Base-by-base conservation (phyloP, 306 rosid species). In the Castanea sativa region DNA sequence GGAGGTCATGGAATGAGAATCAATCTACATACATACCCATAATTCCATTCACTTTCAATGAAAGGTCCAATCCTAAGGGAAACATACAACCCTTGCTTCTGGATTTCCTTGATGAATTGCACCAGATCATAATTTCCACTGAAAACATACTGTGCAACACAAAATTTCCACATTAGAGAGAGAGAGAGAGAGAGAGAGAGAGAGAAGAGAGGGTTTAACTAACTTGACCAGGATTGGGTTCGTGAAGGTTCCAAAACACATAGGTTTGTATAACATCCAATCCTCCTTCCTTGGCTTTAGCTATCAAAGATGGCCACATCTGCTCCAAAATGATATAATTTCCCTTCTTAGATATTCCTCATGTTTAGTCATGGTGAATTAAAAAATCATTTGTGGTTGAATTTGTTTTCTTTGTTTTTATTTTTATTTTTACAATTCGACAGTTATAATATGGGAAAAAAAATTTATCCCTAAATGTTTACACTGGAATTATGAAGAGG, bases 161-260 rank as follows among this genome's bases (percentile, higher is more conserved):
- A 6, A 76, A 25, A 52, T 59, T 23, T n/a, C 7, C 20, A 10
- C 16, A 16, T 35, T 55, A 32, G 55, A 12, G 23, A 56, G 32
- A 64, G 56, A 12, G 16, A 27, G 13, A 64, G 25, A 61, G 74
- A 55, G 55, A 71, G 29, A 53, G 57, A 23, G 25, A 61, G 14
- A 25, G 23, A 9, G 2, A 8, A 4, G 12, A 2, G 18, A 30
- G 10, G 5, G 9, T 15, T 18, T 15, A 29, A 35, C 27, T 67
- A 8, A 88, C 91, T 81, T 72, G 69, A 71, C 93, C 94, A 6
- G 83, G 91, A 63, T 79, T 89, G 38, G 92, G 96, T 69, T 95
- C 98, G 64, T 95, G 98, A 15, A 90, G 69, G 83, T 95, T 91
- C 99, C 99, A 93, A 79, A 95, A 95, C 58, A 95, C 98, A 64